A percentile compares a stretch with the other conserved stretches of the same genome.
These are phyloP conservation scores for Corylus heterophylla DNA, from an alignment of 306 rosid genomes.

Conservation along the genomic window DNA sequence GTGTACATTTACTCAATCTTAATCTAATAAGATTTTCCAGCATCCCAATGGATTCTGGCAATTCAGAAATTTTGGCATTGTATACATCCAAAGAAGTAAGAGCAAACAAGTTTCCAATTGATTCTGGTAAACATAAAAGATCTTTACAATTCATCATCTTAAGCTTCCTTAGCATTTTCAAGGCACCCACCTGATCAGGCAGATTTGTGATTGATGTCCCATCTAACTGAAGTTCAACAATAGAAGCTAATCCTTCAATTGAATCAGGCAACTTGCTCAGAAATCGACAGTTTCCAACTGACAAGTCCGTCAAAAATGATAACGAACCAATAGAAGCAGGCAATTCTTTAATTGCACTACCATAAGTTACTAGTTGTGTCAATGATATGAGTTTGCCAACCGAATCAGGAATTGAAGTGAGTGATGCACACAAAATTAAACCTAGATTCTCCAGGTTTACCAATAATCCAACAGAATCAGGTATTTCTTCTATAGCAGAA, in stretches of 20 bases:
- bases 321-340: slow-evolving; percentile 57
- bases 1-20: slow-evolving; percentile 36
- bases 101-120: slow-evolving; percentile 43
- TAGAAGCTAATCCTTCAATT: slow-evolving; percentile 36
- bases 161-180: slow-evolving; percentile 54
- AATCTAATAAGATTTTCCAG: slow-evolving; percentile 53
- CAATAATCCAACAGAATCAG: slow-evolving; percentile 49
- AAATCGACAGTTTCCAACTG: slow-evolving; percentile 34
- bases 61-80: slow-evolving; percentile 40
- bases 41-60: slow-evolving; percentile 52
- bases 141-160: slow-evolving; percentile 43
- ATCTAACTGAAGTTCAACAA: slow-evolving; percentile 45
- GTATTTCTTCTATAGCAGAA: slow-evolving; percentile 50
- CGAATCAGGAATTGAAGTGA: slow-evolving; percentile 51
- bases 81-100: slow-evolving; percentile 29
- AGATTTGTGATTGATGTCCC: slow-evolving; percentile 47
- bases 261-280: slow-evolving; percentile 43
- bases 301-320: slow-evolving; percentile 36
- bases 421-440: slow-evolving; percentile 43
- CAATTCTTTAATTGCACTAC: slow-evolving; percentile 41
- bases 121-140: slow-evolving; percentile 55
- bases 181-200: slow-evolving; percentile 53
- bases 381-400: slow-evolving; percentile 43
- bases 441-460: slow-evolving; percentile 55
- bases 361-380: slow-evolving; percentile 18